Evolutionary conservation across 305 asterid species (phyloP), one percentile per base, ranked within the genome.

Genomic region (Fraxinus greggii): DNA sequence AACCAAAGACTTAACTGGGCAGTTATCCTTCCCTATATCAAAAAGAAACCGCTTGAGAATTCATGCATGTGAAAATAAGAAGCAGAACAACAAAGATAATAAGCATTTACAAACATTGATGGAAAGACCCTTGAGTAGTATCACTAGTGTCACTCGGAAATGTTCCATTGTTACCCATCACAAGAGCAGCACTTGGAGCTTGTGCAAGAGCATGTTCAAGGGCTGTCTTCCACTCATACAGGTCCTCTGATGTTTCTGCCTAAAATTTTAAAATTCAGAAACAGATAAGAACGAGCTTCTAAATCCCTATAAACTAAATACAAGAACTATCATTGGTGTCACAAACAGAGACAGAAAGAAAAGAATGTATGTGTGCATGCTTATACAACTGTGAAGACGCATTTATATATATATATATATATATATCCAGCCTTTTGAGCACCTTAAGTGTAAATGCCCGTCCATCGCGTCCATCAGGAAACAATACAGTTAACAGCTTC

Each of bases 381-480:
- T 5, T 26, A 59, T 59, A 23, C 69, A 21, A 59, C 69, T 1
- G 0, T 23, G 69, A 21, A 21, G 29, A 21, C 0, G 69, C 69
- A 59, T 21, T 0, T 59, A 59, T 35, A 35, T 4, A 33, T 35
- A 5, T 6, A 35, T 35, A 35, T 9, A 38, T 38, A 13, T 15
- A 51, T 51, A 77, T n/a, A 72, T 56, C 36, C 26, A 69, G 74
- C 84, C 61, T 31, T 56, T 72, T 54, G 36, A 81, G 85, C 87
- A 97, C 99, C 98, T 97, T 95, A 76, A 95, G 97, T 74, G 98
- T 94, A 90, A 96, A 96, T 29, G 99, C 98, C 35, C 98, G 91
- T 29, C 98, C 99, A 89, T 97, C 98, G 24, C 99, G 91, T 33
- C 98, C 98, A 89, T 97, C 98, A 42, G 98, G 98, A 87, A 97